A percentile compares a stretch with the other conserved stretches of the same genome.
Conservation (phyloP, 345 rosid genomes). For the Lagerstroemia speciosa region DNA sequence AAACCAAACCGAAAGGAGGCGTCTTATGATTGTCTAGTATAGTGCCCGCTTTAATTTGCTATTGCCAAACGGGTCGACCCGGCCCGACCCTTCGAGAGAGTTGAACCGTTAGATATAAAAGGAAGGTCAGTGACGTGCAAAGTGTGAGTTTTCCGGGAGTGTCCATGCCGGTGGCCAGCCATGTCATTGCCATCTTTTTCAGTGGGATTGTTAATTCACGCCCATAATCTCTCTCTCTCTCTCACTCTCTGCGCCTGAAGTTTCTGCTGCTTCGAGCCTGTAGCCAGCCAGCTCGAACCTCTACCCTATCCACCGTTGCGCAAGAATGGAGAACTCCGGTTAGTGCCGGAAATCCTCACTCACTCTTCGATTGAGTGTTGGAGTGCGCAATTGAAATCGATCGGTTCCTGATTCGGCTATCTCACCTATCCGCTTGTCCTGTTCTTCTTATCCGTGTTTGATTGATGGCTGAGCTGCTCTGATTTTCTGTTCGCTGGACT, state of each 20-base stretch:
- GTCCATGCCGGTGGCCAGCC: too few relatives aligned
- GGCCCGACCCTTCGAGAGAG: not conserved
- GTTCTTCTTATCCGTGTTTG: not conserved
- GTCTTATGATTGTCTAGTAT: too few relatives aligned
- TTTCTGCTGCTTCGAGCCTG: not conserved
- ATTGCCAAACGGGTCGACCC: not conserved
- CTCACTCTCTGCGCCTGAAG: not conserved
- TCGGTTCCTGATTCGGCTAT: not conserved
- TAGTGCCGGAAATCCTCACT: not conserved
- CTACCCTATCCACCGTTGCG: slow-evolving; percentile 2
- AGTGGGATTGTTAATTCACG: not conserved
- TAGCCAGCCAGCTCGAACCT: not conserved
- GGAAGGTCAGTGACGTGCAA: too few relatives aligned
- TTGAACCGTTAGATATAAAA: not conserved
- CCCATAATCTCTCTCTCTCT: not conserved
- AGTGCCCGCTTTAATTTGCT: not conserved
- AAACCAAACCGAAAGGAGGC: too few relatives aligned
- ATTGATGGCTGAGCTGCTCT: not conserved
- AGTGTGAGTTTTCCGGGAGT: too few relatives aligned
- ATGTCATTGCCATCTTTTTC: not conserved
- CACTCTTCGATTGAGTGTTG: not conserved
- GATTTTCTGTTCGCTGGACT: not conserved
- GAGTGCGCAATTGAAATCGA: not conserved
- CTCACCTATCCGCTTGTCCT: not conserved
- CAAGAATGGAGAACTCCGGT: slow-evolving; percentile 38